Evolutionary conservation across 1,139 yeast species (phyloP).

Genomic region (Saccharomyces hybrid): DNA sequence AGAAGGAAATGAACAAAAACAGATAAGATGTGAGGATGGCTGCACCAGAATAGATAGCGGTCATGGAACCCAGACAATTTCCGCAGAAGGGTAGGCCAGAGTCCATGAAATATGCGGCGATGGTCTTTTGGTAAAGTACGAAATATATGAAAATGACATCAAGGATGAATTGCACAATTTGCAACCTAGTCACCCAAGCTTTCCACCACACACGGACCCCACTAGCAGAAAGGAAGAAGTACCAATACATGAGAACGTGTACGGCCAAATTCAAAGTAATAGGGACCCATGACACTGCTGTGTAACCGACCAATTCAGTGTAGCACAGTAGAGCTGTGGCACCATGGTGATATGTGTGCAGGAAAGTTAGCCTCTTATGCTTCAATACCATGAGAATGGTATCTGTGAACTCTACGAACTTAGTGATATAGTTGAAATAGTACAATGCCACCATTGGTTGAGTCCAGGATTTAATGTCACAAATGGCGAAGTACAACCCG

Average conservation of each 20-base stretch:
- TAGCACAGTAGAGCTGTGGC: slow-evolving; percentile 77
- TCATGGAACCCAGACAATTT: slow-evolving; percentile 66
- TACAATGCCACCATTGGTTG: slow-evolving; percentile 61
- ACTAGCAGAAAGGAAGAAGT: slow-evolving; percentile 73
- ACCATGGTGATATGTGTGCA: slow-evolving; percentile 81
- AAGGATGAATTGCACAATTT: slow-evolving; percentile 66
- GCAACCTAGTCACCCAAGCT: slow-evolving; percentile 82
- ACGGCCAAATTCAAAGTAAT: slow-evolving; percentile 67
- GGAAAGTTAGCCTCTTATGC: slow-evolving; percentile 64
- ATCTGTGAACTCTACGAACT: slow-evolving; percentile 64
- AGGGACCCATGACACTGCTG: slow-evolving; percentile 76
- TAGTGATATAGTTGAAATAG: slow-evolving; percentile 68
- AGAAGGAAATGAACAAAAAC: slow-evolving; percentile 66
- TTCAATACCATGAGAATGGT: slow-evolving; percentile 72
- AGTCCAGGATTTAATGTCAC: slow-evolving; percentile 62
- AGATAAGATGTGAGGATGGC: slow-evolving; percentile 66
- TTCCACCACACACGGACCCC: slow-evolving; percentile 89
- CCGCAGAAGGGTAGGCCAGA: slow-evolving; percentile 49
- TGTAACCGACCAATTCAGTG: slow-evolving; percentile 68
- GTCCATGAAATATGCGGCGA: not conserved
- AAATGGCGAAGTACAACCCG: slow-evolving; percentile 63
- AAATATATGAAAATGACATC: slow-evolving; percentile 71
- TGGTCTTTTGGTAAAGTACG: slow-evolving; percentile 54
- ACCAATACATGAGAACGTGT: slow-evolving; percentile 79
- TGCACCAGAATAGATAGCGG: slow-evolving; percentile 69